These are phyloP conservation scores for Trichoderma asperellum DNA, from an alignment of 2,329 filamentous ascomycete genomes.

Conservation along the genomic window DNA sequence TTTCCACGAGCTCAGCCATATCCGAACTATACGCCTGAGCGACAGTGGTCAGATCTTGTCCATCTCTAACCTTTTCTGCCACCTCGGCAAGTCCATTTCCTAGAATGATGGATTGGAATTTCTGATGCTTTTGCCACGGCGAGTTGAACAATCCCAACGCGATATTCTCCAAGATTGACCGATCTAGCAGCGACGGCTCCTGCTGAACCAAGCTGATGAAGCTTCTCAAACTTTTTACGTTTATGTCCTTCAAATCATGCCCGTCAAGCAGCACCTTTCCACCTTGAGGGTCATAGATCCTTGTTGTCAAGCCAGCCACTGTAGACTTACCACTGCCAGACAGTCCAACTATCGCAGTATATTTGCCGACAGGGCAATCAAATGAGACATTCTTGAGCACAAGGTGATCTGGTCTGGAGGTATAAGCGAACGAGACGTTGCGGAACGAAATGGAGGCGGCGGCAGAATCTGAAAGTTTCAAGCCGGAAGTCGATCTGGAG, in stretches of 20 bases:
- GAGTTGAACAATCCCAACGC: slow-evolving; percentile 54
- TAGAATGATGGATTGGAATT: slow-evolving; percentile 52
- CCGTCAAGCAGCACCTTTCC: slow-evolving; percentile 55
- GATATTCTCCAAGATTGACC: slow-evolving; percentile 56
- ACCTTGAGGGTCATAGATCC: slow-evolving; percentile 60
- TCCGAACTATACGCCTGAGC: slow-evolving; percentile 49
- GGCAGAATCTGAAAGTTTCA: slow-evolving; percentile 52
- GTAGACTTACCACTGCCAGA: slow-evolving; percentile 64
- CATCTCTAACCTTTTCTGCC: slow-evolving; percentile 55
- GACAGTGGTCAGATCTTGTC: slow-evolving; percentile 51
- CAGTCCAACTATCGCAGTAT: slow-evolving; percentile 61
- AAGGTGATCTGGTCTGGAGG: slow-evolving; percentile 47
- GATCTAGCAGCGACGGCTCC: slow-evolving; percentile 50
- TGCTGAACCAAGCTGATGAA: slow-evolving; percentile 52
- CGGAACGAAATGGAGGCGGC: slow-evolving; percentile 43
- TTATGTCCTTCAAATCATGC: slow-evolving; percentile 51
- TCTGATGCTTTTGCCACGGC: slow-evolving; percentile 43
- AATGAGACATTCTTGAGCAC: slow-evolving; percentile 52
- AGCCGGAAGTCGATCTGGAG: slow-evolving; percentile 41
- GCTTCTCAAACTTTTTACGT: slow-evolving; percentile 50
- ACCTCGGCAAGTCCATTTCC: slow-evolving; percentile 54
- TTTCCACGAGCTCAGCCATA: slow-evolving; percentile 44
- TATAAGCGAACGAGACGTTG: slow-evolving; percentile 51
- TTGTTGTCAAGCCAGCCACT: slow-evolving; percentile 56
- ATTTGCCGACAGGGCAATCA: slow-evolving; percentile 52